Conservation (phyloP, 1,284 basidiomycete genomes). For the Schizopora paradoxa region DNA sequence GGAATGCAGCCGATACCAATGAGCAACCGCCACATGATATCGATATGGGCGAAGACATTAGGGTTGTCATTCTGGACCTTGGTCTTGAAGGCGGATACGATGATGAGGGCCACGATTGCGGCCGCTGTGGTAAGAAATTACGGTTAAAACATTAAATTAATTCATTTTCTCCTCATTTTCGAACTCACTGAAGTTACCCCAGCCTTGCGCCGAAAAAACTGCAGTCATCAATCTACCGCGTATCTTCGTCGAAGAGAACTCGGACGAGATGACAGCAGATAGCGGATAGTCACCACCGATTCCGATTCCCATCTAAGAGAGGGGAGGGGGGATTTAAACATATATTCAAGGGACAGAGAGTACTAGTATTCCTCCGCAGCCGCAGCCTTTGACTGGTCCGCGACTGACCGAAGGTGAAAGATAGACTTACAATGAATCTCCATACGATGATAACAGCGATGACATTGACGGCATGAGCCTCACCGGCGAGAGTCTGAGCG, state of each 20-base stretch:
- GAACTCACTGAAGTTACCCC: conserved; percentile 44
- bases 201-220: conserved; percentile 52
- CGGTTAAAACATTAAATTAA: conserved; percentile 6
- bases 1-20: conserved; percentile 51
- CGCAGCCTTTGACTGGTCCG: no score
- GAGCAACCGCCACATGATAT: conserved; percentile 42
- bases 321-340: conserved; percentile 13
- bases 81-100: conserved; percentile 51
- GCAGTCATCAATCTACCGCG: conserved; percentile 55
- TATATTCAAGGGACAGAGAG: neutral
- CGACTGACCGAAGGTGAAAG: no score
- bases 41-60: conserved; percentile 30
- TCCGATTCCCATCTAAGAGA: conserved; percentile 35
- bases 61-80: conserved; percentile 36
- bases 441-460: conserved; percentile 56
- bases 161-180: neutral
- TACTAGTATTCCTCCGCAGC: no score
- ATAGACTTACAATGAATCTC: conserved; percentile 38
- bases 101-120: conserved; percentile 51
- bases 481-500: conserved; percentile 43
- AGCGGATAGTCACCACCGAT: conserved; percentile 56
- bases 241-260: conserved; percentile 55
- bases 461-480: conserved; percentile 50
- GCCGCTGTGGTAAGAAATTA: conserved; percentile 29
- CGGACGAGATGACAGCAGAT: conserved; percentile 46